A percentile compares a stretch with the other conserved stretches of the same genome.
phyloP scores from a whole-genome alignment of 192 early-diverging fungal species.

The Chytriomyces sp. region DNA sequence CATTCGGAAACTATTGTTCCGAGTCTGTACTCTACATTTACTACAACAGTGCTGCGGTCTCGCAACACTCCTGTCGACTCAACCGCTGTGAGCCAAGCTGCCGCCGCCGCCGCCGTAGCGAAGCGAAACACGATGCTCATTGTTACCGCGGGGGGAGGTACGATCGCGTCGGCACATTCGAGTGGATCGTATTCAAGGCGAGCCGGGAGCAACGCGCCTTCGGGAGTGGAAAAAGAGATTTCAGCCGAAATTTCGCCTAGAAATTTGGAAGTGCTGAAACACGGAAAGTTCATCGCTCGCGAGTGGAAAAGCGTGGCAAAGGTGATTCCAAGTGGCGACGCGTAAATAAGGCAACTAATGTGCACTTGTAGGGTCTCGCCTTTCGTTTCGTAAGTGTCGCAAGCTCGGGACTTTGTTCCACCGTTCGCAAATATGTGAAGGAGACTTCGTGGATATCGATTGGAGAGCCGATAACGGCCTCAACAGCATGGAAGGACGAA shows the following conservation, averaged over 20 bases:
- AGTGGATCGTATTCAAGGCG: constrained; percentile 2
- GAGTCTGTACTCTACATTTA: constrained; percentile 9
- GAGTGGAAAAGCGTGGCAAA: constrained; percentile 24
- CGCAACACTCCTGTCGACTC: background rate
- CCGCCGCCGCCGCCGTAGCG: background rate
- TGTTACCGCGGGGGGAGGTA: constrained; percentile 30
- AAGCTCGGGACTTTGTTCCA: constrained; percentile 2
- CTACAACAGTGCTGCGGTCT: constrained; percentile 13
- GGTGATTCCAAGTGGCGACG: background rate
- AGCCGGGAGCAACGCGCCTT: background rate
- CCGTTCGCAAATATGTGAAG: constrained; percentile 7
- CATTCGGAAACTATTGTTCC: constrained; percentile 3
- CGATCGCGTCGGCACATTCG: constrained; percentile 8
- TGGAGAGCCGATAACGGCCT: background rate
- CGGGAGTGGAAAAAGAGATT: background rate
- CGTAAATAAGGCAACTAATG: background rate
- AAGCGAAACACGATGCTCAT: constrained; percentile 17
- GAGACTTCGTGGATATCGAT: background rate
- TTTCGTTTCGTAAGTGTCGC: constrained; percentile 8
- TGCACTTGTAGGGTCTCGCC: constrained; percentile 8
- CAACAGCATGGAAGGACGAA: background rate
- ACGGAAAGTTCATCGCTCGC: background rate
- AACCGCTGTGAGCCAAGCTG: background rate
- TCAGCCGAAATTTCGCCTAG: constrained; percentile 2
- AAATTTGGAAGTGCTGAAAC: constrained; percentile 12